phyloP scores from a whole-genome alignment of 108 stramenopile genomes.

The Ochromonas danica region DNA sequence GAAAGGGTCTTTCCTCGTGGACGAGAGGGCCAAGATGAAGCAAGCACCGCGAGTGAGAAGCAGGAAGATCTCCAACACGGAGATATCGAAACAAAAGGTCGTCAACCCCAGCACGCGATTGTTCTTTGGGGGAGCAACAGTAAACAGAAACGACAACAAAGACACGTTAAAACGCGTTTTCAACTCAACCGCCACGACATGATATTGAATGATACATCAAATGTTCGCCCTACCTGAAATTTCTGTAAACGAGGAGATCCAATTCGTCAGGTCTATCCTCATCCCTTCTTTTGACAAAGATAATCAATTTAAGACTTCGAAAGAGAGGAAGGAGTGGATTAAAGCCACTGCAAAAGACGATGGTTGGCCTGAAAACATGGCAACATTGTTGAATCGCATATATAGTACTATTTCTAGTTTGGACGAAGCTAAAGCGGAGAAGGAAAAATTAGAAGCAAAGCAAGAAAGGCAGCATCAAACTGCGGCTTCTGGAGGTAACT shows the following conservation, averaged over 20 bases:
- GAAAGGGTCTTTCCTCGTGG: no score
- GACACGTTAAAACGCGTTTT: no score
- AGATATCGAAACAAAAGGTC: no score
- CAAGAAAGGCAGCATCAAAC: background rate
- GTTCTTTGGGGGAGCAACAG: no score
- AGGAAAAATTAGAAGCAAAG: background rate
- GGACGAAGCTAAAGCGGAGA: conserved; percentile 1
- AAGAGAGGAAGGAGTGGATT: background rate
- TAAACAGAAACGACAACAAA: no score
- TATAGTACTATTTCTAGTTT: background rate
- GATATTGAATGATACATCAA: no score
- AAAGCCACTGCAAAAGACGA: background rate
- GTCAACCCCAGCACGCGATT: no score
- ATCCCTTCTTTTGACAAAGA: background rate
- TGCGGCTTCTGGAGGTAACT: conserved; percentile 9
- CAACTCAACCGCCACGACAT: no score
- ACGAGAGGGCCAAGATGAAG: no score
- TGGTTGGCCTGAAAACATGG: background rate
- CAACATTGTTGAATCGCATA: background rate
- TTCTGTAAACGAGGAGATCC: background rate
- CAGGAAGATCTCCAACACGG: no score
- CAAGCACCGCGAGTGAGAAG: no score
- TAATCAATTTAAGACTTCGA: background rate
- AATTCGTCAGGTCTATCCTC: background rate
- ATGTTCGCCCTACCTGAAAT: background rate